Percentiles rank a stretch among this genome's conserved stretches.
Conservation (phyloP, 2,329 filamentous ascomycete genomes). For the Leptographium radiaticola region DNA sequence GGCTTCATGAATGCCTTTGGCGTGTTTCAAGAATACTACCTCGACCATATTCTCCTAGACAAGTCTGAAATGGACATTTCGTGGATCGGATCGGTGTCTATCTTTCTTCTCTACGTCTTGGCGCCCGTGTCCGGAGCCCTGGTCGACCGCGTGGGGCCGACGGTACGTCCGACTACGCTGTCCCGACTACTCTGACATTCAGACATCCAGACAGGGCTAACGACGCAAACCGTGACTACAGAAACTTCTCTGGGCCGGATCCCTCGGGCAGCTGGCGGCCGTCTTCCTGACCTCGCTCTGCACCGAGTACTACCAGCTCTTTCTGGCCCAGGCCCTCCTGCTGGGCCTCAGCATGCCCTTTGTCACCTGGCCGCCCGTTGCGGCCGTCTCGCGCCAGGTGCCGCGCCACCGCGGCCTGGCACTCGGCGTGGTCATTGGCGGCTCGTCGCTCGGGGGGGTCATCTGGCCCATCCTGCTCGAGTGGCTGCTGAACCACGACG, state of each 20-base stretch:
- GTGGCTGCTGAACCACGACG: conserved; percentile 32
- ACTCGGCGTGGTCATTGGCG: conserved; percentile 1
- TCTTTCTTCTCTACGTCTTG: conserved; percentile 17
- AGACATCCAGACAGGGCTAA: no score
- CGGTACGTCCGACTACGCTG: conserved; percentile 22
- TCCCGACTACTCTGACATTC: no score
- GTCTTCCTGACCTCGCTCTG: conserved; percentile 29
- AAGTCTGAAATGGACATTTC: neutral
- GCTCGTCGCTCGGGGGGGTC: conserved; percentile 1
- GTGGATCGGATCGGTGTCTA: conserved; percentile 20
- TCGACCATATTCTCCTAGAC: conserved; percentile 13
- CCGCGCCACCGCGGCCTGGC: neutral
- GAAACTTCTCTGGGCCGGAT: no score
- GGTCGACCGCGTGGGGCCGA: conserved; percentile 19
- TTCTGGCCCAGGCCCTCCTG: conserved; percentile 1
- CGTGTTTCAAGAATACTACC: conserved; percentile 11
- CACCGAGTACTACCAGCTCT: conserved; percentile 3
- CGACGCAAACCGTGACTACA: no score
- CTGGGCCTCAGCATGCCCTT: conserved; percentile 2
- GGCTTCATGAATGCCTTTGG: conserved; percentile 2
- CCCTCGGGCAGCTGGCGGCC: conserved; percentile 30
- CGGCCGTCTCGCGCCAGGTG: neutral
- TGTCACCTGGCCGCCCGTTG: neutral
- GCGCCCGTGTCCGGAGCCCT: conserved; percentile 18
- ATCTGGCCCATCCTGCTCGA: conserved; percentile 30